Percentiles rank a stretch among this genome's conserved stretches.
phyloP scores from a whole-genome alignment of 495 filamentous ascomycete genomes.

The Copromyces sp. region DNA sequence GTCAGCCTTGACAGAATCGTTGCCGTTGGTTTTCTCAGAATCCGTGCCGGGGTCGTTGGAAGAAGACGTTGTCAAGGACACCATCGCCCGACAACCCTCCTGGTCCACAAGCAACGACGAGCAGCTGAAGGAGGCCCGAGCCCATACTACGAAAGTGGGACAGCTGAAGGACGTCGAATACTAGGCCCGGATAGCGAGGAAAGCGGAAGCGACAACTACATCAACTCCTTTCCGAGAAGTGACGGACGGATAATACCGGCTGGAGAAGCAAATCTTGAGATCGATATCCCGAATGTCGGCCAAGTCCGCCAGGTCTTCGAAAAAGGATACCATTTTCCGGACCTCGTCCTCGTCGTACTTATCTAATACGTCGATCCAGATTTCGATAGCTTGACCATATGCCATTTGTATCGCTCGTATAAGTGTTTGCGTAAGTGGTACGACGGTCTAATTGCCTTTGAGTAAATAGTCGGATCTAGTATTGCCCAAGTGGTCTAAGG shows the following conservation, averaged over 20 bases:
- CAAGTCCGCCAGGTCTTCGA: constrained; percentile 17
- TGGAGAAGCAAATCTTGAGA: constrained; percentile 33
- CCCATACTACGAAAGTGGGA: too few species aligned
- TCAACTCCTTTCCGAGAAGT: constrained; percentile 18
- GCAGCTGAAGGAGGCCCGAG: too few species aligned
- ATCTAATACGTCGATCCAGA: constrained; percentile 31
- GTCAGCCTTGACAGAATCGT: too few species aligned
- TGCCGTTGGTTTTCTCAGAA: too few species aligned
- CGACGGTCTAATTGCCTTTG: constrained; percentile 10
- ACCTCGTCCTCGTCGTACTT: constrained; percentile 23
- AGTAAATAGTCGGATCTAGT: background rate
- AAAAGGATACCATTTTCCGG: constrained; percentile 21
- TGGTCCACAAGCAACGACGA: too few species aligned
- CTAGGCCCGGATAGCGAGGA: too few species aligned
- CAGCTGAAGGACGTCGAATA: too few species aligned
- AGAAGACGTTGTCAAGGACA: too few species aligned
- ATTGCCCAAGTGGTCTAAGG: constrained; percentile 6
- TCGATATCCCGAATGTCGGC: background rate
- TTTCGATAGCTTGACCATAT: constrained; percentile 6
- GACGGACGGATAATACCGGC: constrained; percentile 40
- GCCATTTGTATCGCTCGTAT: constrained; percentile 7
- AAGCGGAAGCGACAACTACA: too few species aligned
- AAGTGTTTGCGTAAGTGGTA: constrained; percentile 16
- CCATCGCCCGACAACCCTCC: too few species aligned
- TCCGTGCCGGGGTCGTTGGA: too few species aligned